phyloP scores from a whole-genome alignment of 495 filamentous ascomycete genomes.

The Clohesyomyces aquaticus region DNA sequence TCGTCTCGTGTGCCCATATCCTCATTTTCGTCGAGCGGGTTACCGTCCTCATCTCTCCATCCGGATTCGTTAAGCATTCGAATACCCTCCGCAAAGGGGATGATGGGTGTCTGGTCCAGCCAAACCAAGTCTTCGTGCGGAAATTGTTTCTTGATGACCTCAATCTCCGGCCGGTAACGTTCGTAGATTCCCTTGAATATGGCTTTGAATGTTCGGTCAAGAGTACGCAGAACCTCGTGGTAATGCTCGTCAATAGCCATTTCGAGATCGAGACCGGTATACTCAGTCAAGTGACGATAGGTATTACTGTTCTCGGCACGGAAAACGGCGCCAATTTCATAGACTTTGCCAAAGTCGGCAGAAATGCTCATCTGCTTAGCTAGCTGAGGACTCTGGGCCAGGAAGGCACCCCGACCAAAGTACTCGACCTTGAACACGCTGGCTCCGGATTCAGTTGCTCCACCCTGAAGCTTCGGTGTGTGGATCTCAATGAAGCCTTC shows the following conservation, averaged over 20 bases:
- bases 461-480: conserved; percentile 84
- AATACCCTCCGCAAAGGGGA: conserved; percentile 80
- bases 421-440: conserved; percentile 93
- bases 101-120: conserved; percentile 78
- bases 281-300: conserved; percentile 95
- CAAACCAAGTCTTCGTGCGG: conserved; percentile 73
- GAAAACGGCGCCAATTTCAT: conserved; percentile 89
- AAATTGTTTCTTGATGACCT: conserved; percentile 60
- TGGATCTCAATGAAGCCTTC: conserved; percentile 86
- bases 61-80: conserved; percentile 80
- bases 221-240: conserved; percentile 77
- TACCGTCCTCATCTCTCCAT: conserved; percentile 76
- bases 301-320: conserved; percentile 97
- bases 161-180: conserved; percentile 51
- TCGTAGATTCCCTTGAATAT: conserved; percentile 73
- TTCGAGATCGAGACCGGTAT: conserved; percentile 95
- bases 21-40: conserved; percentile 66
- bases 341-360: conserved; percentile 86
- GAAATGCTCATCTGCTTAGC: conserved; percentile 98
- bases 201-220: conserved; percentile 83
- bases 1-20: conserved; percentile 85
- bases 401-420: conserved; percentile 80
- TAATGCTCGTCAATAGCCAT: conserved; percentile 92
- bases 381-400: conserved; percentile 93
- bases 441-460: conserved; percentile 90